Percentiles rank a stretch among this genome's conserved stretches.
Evolutionary conservation across 495 filamentous ascomycete species (phyloP).

Genomic region (Aspergillus mulundensis): DNA sequence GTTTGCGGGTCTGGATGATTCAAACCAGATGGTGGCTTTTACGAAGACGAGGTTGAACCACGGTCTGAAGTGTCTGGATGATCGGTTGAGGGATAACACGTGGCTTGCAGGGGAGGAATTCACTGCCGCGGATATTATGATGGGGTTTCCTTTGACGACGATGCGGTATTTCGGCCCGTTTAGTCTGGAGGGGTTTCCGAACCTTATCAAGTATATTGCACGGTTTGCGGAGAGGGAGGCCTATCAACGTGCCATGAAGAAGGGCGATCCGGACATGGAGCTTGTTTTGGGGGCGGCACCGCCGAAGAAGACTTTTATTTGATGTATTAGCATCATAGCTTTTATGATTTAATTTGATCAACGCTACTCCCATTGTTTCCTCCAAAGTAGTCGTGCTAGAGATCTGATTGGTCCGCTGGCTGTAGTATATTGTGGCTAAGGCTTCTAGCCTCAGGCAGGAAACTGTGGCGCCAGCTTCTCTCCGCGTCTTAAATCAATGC

Average conservation of each 20-base stretch:
- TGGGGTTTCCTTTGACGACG: conserved; percentile 48
- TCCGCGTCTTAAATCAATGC: neutral
- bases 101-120: conserved; percentile 57
- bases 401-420: neutral
- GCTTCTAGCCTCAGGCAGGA: conserved; percentile 2
- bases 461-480: conserved; percentile 19
- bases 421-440: conserved; percentile 2
- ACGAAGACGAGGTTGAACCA: too few relatives aligned
- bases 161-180: conserved; percentile 42
- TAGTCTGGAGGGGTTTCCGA: conserved; percentile 36
- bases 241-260: conserved; percentile 41
- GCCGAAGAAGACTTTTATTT: neutral
- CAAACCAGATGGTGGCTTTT: too few relatives aligned
- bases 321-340: neutral
- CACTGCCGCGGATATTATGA: conserved; percentile 57
- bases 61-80: conserved; percentile 27
- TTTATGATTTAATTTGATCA: too few relatives aligned
- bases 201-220: conserved; percentile 45
- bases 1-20: too few relatives aligned
- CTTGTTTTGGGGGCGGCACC: conserved; percentile 10
- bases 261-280: conserved; percentile 41
- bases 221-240: conserved; percentile 36
- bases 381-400: neutral
- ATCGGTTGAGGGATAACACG: conserved; percentile 31
- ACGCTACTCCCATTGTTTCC: too few relatives aligned